Evolutionary conservation across 1,284 basidiomycete genomes (phyloP), one percentile per base, ranked within the genome.

Genomic region (Phellopilus nigrolimitatus): DNA sequence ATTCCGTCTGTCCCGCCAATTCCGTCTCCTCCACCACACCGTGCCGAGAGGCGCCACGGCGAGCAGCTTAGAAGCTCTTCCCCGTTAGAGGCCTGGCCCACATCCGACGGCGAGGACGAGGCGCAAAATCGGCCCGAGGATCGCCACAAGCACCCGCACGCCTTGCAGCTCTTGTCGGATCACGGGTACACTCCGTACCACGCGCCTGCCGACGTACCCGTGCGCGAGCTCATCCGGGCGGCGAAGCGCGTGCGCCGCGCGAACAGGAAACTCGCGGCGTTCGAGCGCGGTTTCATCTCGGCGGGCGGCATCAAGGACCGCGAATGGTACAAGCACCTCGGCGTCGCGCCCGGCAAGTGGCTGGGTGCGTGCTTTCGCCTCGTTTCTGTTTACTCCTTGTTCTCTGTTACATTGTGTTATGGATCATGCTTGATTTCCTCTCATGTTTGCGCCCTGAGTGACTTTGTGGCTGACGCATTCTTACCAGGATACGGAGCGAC

Each of bases 311-410:
- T 91, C 45, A 84, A 82, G 63, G 84, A 85, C 53, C 76, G 90
- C 25, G 83, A 90, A 64, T 95, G 91, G 91, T 95, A 82, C 65
- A 75, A 75, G 63, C 89, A 95, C 68, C 74, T 95, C 46, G 91
- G 80, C 36, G 90, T 94, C 31, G 90, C 92, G 4, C 94, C 95
- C 5, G 94, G 93, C 22, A 85, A 88, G 61, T 94, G 88, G 82
- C 77, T 91, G 25, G 89, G 91, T 86, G 58, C 58, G 76, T 69
- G 10, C 10, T 51, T 7, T 34, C 42, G 45, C 22, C 28, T 41
- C 44, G n/a, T n/a, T n/a, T n/a, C n/a, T n/a, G n/a, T n/a, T n/a
- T n/a, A n/a, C 31, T 42, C 5, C 6, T 38, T 41, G 28, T 24
- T 19, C 30, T n/a, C n/a, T n/a, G n/a, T n/a, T n/a, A n/a, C n/a